Conservation (phyloP, 257 asterid species). For the Leonotis leonurus region DNA sequence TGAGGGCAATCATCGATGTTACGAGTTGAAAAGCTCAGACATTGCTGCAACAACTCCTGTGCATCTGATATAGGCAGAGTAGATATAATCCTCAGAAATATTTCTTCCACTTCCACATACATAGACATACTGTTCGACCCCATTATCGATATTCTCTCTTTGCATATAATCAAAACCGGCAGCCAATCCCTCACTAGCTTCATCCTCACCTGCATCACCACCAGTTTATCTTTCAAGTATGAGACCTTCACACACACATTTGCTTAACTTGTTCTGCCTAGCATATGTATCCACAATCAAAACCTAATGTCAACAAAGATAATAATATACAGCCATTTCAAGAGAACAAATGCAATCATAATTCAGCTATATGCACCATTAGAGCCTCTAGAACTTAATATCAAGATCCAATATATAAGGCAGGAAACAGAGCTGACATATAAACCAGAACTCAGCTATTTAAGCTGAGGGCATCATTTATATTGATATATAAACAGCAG, state of each 20-base stretch:
- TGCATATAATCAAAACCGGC: constrained; percentile 78
- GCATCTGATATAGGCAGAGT: constrained; percentile 79
- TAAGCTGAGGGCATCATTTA: not conserved
- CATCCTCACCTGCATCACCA: constrained; percentile 64
- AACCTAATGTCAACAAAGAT: not conserved
- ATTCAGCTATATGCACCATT: too few relatives aligned
- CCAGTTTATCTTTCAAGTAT: not conserved
- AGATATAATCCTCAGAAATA: constrained; percentile 73
- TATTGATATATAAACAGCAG: not conserved
- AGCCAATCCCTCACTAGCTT: constrained; percentile 88
- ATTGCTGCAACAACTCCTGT: constrained; percentile 68
- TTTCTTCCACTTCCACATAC: constrained; percentile 68
- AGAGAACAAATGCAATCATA: too few relatives aligned
- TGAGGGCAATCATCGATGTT: constrained; percentile 85
- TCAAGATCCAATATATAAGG: too few relatives aligned
- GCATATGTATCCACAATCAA: too few relatives aligned
- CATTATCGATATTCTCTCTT: constrained; percentile 45
- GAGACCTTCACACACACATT: too few relatives aligned
- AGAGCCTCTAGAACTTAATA: too few relatives aligned
- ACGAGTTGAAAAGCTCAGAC: constrained; percentile 86
- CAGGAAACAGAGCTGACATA: too few relatives aligned
- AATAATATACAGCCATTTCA: too few relatives aligned
- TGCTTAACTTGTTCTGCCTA: too few relatives aligned
- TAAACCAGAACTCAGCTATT: too few relatives aligned
- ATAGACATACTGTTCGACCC: constrained; percentile 49